These are phyloP conservation scores for Aspergillus taichungensis DNA, from an alignment of 495 filamentous ascomycete species.

Conservation along the genomic window DNA sequence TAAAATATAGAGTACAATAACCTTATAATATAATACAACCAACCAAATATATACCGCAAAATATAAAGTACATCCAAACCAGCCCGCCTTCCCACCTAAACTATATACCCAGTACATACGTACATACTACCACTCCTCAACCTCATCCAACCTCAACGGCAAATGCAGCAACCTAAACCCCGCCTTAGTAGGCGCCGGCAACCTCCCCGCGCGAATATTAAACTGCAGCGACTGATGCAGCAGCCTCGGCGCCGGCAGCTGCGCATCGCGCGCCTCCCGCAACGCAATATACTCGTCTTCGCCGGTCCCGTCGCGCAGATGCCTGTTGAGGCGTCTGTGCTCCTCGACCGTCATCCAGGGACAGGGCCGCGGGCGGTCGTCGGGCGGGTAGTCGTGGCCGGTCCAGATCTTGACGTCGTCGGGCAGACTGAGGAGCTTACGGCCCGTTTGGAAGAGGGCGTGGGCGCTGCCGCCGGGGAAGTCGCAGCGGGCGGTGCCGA, in stretches of 20 bases:
- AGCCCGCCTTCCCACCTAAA: too few species aligned
- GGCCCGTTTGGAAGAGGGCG: slow-evolving; percentile 35
- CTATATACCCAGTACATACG: too few species aligned
- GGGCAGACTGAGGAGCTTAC: slow-evolving; percentile 38
- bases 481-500: slow-evolving; percentile 52
- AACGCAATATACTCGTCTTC: slow-evolving; percentile 41
- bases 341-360: slow-evolving; percentile 42
- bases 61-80: too few species aligned
- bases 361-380: slow-evolving; percentile 18
- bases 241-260: slow-evolving; percentile 40
- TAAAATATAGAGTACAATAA: too few species aligned
- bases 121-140: slow-evolving; percentile 8
- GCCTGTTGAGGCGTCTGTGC: slow-evolving; percentile 44
- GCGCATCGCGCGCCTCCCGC: slow-evolving; percentile 39
- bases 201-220: slow-evolving; percentile 46
- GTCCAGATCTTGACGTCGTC: slow-evolving; percentile 39
- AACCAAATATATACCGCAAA: too few species aligned
- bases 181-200: slow-evolving; percentile 27
- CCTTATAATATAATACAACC: too few species aligned
- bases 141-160: slow-evolving; percentile 29
- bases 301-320: slow-evolving; percentile 31
- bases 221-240: slow-evolving; percentile 50
- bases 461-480: slow-evolving; percentile 48
- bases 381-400: slow-evolving; percentile 43
- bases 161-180: slow-evolving; percentile 34